A percentile compares a stretch with the other conserved stretches of the same genome.
phyloP scores from a whole-genome alignment of 106 monocot genomes.

The Amphibolis antarctica region DNA sequence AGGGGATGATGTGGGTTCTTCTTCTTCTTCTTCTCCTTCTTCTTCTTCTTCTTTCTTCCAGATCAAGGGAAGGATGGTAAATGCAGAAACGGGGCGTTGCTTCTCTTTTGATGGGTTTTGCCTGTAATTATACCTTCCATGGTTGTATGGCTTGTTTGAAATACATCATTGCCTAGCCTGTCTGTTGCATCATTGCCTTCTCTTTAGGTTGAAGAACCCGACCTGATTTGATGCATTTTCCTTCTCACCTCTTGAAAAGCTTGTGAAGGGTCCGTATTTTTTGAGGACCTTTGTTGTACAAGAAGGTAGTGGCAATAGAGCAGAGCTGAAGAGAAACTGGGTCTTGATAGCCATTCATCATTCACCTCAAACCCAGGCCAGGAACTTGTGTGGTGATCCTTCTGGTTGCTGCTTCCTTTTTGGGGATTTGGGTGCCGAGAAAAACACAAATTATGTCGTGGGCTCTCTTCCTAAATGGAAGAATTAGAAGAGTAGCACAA shows the following conservation, averaged over 20 bases:
- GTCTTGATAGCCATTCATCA: no score
- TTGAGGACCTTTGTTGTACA: not conserved
- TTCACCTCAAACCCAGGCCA: no score
- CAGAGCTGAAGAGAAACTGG: not conserved
- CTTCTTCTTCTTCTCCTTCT: no score
- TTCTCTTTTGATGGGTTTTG: not conserved
- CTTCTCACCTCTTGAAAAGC: not conserved
- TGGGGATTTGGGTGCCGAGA: not conserved
- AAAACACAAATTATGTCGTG: not conserved
- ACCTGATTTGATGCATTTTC: not conserved
- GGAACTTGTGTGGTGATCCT: not conserved
- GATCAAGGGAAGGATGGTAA: not conserved
- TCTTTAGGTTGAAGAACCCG: not conserved
- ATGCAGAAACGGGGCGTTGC: not conserved
- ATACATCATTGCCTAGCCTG: no score
- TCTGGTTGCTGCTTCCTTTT: not conserved
- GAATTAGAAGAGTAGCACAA: not conserved
- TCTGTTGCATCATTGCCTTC: no score
- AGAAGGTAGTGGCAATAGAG: not conserved
- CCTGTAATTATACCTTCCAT: not conserved
- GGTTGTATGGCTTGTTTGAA: no score
- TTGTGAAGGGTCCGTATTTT: not conserved
- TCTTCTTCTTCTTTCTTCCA: not conserved
- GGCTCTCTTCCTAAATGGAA: not conserved
- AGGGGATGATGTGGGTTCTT: no score